phyloP scores from a whole-genome alignment of 2,329 filamentous ascomycete genomes.

The Sarocladium strictum region DNA sequence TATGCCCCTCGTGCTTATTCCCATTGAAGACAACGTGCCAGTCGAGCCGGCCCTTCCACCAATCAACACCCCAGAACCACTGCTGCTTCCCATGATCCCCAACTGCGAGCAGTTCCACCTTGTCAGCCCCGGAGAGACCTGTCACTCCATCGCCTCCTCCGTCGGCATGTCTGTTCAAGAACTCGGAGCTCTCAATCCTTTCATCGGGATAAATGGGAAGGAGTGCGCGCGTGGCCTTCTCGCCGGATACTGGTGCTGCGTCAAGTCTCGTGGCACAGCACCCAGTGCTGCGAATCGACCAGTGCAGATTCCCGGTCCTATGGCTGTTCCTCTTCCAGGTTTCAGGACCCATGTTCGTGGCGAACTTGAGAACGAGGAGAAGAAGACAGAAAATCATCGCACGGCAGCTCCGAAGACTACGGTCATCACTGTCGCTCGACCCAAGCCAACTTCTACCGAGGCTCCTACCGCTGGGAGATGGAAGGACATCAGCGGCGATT shows the following conservation, averaged over 20 bases:
- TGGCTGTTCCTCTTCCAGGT: neutral
- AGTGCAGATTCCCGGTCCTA: neutral
- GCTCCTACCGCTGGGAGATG: too few relatives aligned
- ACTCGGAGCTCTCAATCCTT: slow-evolving; percentile 7
- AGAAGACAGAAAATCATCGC: too few relatives aligned
- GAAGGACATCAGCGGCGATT: too few relatives aligned
- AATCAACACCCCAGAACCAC: slow-evolving; percentile 11
- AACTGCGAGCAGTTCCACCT: slow-evolving; percentile 11
- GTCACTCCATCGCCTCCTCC: slow-evolving; percentile 7
- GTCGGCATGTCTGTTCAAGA: neutral
- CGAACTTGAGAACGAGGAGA: too few relatives aligned
- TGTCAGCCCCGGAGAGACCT: slow-evolving; percentile 9
- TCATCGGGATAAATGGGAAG: neutral
- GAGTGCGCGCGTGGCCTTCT: slow-evolving; percentile 10
- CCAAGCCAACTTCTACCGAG: too few relatives aligned
- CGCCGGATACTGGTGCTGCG: slow-evolving; percentile 16
- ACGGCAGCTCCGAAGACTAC: too few relatives aligned
- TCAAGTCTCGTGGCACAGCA: slow-evolving; percentile 11
- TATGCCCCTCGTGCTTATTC: neutral
- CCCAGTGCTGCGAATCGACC: neutral
- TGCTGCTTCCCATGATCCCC: slow-evolving; percentile 3
- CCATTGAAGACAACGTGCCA: neutral
- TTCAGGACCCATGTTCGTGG: neutral
- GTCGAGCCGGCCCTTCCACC: neutral
- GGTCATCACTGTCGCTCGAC: too few relatives aligned